These are phyloP conservation scores for Colletotrichum simmondsii DNA, from an alignment of 2,329 filamentous ascomycete species.

Conservation along the genomic window DNA sequence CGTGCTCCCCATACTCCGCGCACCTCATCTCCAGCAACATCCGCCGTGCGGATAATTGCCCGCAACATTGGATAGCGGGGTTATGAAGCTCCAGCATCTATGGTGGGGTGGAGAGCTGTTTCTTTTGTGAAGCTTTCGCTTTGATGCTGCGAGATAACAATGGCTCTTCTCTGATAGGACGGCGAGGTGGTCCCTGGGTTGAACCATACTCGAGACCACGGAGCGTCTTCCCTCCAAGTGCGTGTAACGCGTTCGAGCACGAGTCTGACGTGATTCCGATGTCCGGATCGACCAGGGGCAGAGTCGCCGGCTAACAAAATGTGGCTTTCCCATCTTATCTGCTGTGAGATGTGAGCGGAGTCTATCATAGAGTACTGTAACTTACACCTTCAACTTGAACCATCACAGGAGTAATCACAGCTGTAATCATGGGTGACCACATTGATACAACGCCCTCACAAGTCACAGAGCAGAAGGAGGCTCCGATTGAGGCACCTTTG, in stretches of 20 bases:
- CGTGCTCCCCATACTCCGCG: slow-evolving; percentile 30
- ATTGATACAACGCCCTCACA: slow-evolving; percentile 2
- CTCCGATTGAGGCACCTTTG: background rate
- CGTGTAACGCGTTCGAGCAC: slow-evolving; percentile 26
- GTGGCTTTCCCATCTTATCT: background rate
- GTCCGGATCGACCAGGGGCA: slow-evolving; percentile 3
- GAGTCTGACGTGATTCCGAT: slow-evolving; percentile 32
- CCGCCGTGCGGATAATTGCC: background rate
- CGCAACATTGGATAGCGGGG: background rate
- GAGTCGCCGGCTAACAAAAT: slow-evolving; percentile 6
- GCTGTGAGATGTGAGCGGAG: background rate
- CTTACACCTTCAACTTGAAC: background rate
- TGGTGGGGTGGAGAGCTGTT: slow-evolving; percentile 9
- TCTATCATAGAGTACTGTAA: background rate
- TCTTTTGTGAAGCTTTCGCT: background rate
- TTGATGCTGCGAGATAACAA: slow-evolving; percentile 26
- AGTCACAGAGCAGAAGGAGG: background rate
- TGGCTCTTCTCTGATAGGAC: slow-evolving; percentile 23
- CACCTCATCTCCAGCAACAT: slow-evolving; percentile 16
- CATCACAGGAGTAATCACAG: background rate
- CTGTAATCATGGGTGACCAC: slow-evolving; percentile 26
- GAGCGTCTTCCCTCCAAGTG: background rate
- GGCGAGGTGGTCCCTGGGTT: background rate
- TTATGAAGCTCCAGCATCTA: background rate
- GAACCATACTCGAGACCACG: background rate